phyloP scores from a whole-genome alignment of 148 eudicot genomes.

The Heliosperma pusillum region DNA sequence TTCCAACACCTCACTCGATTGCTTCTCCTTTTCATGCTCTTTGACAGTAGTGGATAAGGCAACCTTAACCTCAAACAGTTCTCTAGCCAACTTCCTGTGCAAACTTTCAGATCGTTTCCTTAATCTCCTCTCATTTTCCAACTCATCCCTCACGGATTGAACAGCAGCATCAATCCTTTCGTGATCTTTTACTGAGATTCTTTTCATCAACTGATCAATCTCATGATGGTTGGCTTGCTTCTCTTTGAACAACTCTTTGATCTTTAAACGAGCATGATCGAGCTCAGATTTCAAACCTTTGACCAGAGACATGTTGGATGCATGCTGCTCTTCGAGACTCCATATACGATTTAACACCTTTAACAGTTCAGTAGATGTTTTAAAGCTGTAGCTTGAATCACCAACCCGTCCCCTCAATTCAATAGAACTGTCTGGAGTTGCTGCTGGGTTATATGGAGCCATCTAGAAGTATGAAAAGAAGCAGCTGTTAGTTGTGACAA shows the following conservation, averaged over 20 bases:
- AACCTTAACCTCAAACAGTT: slow-evolving; percentile 70
- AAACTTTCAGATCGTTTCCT: slow-evolving; percentile 80
- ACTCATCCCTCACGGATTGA: slow-evolving; percentile 66
- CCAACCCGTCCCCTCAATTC: slow-evolving; percentile 60
- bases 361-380: slow-evolving; percentile 88
- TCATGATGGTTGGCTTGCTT: slow-evolving; percentile 63
- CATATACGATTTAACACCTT: slow-evolving; percentile 92
- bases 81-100: slow-evolving; percentile 77
- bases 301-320: slow-evolving; percentile 63
- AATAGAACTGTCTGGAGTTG: slow-evolving; percentile 79
- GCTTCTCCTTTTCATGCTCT: slow-evolving; percentile 68
- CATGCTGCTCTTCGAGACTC: slow-evolving; percentile 91
- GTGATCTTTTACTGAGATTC: slow-evolving; percentile 64
- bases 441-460: slow-evolving; percentile 74
- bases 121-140: slow-evolving; percentile 80
- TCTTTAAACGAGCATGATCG: slow-evolving; percentile 66
- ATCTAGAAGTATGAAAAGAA: slow-evolving; percentile 41
- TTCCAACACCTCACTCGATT: slow-evolving; percentile 53
- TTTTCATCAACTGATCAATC: slow-evolving; percentile 69
- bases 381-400: slow-evolving; percentile 58
- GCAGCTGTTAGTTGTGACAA: not conserved
- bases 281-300: slow-evolving; percentile 77
- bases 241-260: slow-evolving; percentile 68
- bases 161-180: slow-evolving; percentile 57
- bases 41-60: slow-evolving; percentile 48